These are phyloP conservation scores for Boehmeria nivea DNA, from an alignment of 306 rosid species.

Conservation along the genomic window DNA sequence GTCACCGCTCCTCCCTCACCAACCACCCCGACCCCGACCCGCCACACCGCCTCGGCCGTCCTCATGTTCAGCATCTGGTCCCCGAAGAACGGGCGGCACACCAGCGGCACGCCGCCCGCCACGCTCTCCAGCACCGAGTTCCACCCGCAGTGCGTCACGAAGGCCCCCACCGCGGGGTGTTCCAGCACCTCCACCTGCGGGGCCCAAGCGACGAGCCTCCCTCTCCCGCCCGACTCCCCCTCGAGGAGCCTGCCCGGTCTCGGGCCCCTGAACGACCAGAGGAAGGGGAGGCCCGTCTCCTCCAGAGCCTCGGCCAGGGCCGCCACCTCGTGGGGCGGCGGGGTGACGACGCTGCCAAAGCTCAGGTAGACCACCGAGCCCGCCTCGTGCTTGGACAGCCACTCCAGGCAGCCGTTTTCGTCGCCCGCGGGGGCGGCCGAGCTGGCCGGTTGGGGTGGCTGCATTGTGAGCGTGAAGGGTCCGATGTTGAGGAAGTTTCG, in stretches of 20 bases:
- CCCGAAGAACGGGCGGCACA: conserved; percentile 53
- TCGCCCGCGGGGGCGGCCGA: neutral
- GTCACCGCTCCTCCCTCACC: conserved; percentile 31
- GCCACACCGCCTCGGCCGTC: conserved; percentile 38
- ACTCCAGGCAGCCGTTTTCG: conserved; percentile 37
- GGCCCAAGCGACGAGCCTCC: conserved; percentile 64
- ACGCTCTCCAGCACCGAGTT: conserved; percentile 52
- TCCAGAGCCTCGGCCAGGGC: conserved; percentile 49
- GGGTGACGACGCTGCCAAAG: conserved; percentile 42
- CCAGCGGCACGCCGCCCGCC: conserved; percentile 55
- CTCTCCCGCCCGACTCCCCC: conserved; percentile 10
- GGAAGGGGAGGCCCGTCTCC: conserved; percentile 34
- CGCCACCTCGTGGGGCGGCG: conserved; percentile 40
- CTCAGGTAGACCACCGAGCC: conserved; percentile 44
- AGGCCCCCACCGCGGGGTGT: conserved; percentile 41
- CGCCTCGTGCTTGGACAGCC: conserved; percentile 37
- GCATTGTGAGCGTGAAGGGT: conserved; percentile 36
- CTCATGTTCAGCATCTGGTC: conserved; percentile 44
- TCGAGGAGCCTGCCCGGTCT: conserved; percentile 23
- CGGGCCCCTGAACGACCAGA: conserved; percentile 62
- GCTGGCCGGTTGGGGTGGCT: conserved; percentile 8
- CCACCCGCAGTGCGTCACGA: conserved; percentile 65
- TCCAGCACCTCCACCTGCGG: conserved; percentile 44
- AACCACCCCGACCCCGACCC: conserved; percentile 34
- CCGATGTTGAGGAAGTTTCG: conserved; percentile 42